Percentiles rank a stretch among this genome's conserved stretches.
Evolutionary conservation across 2,329 filamentous ascomycete genomes (phyloP).

Genomic region (Aspergillus ruber): DNA sequence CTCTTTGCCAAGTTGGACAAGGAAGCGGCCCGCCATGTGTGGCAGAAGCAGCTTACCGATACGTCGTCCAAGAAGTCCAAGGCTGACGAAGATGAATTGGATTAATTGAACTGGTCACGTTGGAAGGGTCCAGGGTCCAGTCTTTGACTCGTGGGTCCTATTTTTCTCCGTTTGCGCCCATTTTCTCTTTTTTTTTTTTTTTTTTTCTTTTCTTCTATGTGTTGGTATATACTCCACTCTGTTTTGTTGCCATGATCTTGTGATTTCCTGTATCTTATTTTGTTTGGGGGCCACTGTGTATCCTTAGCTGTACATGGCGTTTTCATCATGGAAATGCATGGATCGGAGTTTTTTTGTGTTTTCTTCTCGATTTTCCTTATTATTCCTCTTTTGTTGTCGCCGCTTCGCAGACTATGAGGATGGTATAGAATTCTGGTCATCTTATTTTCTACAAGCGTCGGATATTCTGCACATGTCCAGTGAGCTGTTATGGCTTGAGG

Average conservation of each 20-base stretch:
- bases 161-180: not conserved
- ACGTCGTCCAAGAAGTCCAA: constrained; percentile 49
- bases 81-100: constrained; percentile 19
- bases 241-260: constrained; percentile 8
- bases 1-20: constrained; percentile 78
- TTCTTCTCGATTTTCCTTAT: constrained; percentile 3
- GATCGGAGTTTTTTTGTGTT: constrained; percentile 20
- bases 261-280: constrained; percentile 12
- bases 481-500: too few species aligned
- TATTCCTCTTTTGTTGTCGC: constrained; percentile 3
- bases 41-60: constrained; percentile 58
- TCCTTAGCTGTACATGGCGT: constrained; percentile 22
- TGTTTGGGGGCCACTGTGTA: constrained; percentile 3
- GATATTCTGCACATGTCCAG: constrained; percentile 2
- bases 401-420: not conserved
- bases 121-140: not conserved
- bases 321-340: constrained; percentile 28
- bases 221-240: constrained; percentile 13
- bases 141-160: not conserved
- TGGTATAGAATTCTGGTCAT: not conserved
- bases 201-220: constrained; percentile 1
- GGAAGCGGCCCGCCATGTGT: constrained; percentile 63
- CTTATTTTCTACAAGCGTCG: not conserved
- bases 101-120: constrained; percentile 11
- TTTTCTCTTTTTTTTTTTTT: not conserved